Percentiles rank a stretch among this genome's conserved stretches.
Conservation (phyloP, 106 monocot genomes). For the Allium sativum region DNA sequence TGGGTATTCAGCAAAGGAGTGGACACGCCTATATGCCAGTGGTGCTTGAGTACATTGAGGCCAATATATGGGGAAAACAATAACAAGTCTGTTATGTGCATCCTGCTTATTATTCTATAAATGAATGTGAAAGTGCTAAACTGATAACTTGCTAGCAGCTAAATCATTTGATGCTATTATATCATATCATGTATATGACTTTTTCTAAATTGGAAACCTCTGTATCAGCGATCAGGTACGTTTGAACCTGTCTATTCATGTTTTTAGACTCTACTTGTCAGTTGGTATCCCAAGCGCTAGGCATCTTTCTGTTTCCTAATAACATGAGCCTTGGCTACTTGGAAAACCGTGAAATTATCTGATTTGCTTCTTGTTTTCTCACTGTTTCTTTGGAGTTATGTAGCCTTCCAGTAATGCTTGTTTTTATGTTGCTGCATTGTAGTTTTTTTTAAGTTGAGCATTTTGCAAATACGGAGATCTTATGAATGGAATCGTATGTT, state of each 20-base stretch:
- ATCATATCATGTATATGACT: constrained; percentile 3
- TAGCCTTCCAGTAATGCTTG: too few species aligned
- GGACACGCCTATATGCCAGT: constrained; percentile 83
- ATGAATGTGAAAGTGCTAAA: not conserved
- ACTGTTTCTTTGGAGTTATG: too few species aligned
- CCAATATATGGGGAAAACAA: not conserved
- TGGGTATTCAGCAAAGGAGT: constrained; percentile 64
- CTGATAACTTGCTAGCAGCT: not conserved
- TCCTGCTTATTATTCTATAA: not conserved
- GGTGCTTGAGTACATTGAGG: constrained; percentile 35
- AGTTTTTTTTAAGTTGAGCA: too few species aligned
- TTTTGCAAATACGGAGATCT: too few species aligned
- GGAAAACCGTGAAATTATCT: too few species aligned
- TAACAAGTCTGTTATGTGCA: not conserved
- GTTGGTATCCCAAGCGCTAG: not conserved
- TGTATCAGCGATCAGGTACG: not conserved
- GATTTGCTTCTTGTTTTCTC: too few species aligned
- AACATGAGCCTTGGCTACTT: not conserved
- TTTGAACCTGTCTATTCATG: too few species aligned
- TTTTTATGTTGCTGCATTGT: too few species aligned
- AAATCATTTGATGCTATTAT: not conserved
- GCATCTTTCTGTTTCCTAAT: not conserved
- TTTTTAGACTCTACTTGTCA: not conserved
- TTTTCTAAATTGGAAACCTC: not conserved
- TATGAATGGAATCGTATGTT: too few species aligned